These are phyloP conservation scores for Cunninghamia lanceolata DNA, from an alignment of 75 land plant genomes.

Conservation along the genomic window DNA sequence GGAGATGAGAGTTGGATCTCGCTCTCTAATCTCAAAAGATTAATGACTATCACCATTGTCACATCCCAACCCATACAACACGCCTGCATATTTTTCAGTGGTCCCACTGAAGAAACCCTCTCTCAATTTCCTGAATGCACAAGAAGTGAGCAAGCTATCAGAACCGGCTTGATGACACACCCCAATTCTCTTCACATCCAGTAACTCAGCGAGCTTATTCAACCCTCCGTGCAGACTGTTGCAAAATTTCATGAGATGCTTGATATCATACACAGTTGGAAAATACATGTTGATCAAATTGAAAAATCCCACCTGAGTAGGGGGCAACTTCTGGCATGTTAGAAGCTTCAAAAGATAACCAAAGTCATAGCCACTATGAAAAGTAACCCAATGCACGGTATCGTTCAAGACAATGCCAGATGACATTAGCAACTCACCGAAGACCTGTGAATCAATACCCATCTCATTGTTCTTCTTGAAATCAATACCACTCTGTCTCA, in stretches of 20 bases:
- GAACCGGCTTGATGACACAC: constrained; percentile 66
- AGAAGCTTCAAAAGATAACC: constrained; percentile 59
- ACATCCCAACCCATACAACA: constrained; percentile 55
- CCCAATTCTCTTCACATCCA: constrained; percentile 60
- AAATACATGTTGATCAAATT: constrained; percentile 46
- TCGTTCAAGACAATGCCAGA: constrained; percentile 59
- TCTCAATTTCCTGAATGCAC: constrained; percentile 50
- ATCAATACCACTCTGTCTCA: constrained; percentile 73
- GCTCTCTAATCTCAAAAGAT: constrained; percentile 4
- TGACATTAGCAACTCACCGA: constrained; percentile 70
- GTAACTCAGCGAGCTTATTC: constrained; percentile 48
- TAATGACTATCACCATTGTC: constrained; percentile 20
- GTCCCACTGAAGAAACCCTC: constrained; percentile 45
- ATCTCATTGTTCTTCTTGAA: constrained; percentile 47
- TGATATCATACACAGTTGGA: constrained; percentile 60
- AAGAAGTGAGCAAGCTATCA: constrained; percentile 59
- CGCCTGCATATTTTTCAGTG: constrained; percentile 60
- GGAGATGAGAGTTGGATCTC: background rate
- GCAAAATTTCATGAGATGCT: constrained; percentile 63
- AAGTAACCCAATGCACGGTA: constrained; percentile 61
- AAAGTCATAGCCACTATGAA: constrained; percentile 66
- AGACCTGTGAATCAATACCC: constrained; percentile 56
- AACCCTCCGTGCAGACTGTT: constrained; percentile 55
- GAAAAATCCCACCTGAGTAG: constrained; percentile 40
- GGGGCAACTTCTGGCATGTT: constrained; percentile 48